A percentile compares a stretch with the other conserved stretches of the same genome.
phyloP scores from a whole-genome alignment of 106 monocot species.

The Acorus calamus region DNA sequence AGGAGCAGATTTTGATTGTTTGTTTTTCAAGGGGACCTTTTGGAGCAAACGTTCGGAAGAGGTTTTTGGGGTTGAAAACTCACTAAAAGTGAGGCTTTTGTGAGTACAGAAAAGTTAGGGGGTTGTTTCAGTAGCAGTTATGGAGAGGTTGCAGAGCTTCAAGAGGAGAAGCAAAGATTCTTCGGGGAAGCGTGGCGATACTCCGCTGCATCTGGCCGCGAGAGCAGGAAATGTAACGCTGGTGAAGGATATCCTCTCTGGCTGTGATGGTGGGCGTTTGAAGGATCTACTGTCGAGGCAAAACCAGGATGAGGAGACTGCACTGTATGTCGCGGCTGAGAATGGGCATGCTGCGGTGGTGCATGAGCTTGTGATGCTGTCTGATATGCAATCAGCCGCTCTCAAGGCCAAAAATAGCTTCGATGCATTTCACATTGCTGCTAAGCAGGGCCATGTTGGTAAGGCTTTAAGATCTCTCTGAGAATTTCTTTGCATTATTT shows the following conservation, averaged over 20 bases:
- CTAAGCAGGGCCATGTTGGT: conserved; percentile 61
- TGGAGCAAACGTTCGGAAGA: too few species aligned
- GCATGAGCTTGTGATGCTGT: conserved; percentile 40
- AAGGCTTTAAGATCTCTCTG: not conserved
- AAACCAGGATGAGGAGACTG: conserved; percentile 65
- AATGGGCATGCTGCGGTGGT: conserved; percentile 52
- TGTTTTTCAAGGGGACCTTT: too few species aligned
- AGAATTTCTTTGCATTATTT: too few species aligned
- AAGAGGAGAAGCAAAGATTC: conserved; percentile 33
- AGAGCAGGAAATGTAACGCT: conserved; percentile 35
- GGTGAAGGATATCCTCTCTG: conserved; percentile 37
- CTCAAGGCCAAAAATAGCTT: conserved; percentile 53
- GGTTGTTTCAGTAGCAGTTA: too few species aligned
- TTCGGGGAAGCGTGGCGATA: conserved; percentile 56
- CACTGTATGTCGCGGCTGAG: conserved; percentile 65
- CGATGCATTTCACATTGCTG: conserved; percentile 66
- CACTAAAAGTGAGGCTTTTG: too few species aligned
- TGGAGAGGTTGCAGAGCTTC: conserved; percentile 20
- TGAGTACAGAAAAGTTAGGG: too few species aligned
- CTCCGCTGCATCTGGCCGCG: conserved; percentile 35
- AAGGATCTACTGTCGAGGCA: conserved; percentile 31
- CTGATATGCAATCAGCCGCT: conserved; percentile 48
- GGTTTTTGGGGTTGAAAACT: too few species aligned
- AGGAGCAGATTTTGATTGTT: too few species aligned
- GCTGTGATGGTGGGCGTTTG: conserved; percentile 12